A percentile compares a stretch with the other conserved stretches of the same genome.
phyloP scores from a whole-genome alignment of 768 basidiomycete species.

The Lyophyllum atratum region DNA sequence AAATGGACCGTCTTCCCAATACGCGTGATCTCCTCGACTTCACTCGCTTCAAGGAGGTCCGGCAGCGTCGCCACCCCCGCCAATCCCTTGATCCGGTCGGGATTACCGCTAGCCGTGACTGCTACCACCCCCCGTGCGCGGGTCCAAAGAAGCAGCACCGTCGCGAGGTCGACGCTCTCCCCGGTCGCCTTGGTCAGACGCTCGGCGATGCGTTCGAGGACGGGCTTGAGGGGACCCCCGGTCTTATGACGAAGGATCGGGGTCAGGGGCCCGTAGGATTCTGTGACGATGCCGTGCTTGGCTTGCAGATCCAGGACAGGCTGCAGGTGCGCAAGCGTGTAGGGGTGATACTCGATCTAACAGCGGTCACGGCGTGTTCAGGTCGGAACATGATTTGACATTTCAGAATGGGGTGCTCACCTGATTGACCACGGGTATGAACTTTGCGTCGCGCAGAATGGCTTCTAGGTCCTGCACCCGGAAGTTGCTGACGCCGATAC shows the following conservation, averaged over 20 bases:
- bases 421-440: constrained; percentile 58
- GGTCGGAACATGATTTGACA: not conserved
- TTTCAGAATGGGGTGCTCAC: constrained; percentile 25
- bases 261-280: constrained; percentile 38
- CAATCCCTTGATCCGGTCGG: constrained; percentile 29
- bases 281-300: constrained; percentile 38
- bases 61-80: constrained; percentile 29
- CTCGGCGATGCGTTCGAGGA: constrained; percentile 30
- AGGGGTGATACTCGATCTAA: constrained; percentile 40
- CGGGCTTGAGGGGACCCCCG: constrained; percentile 38
- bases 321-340: constrained; percentile 31
- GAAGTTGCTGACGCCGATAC: constrained; percentile 58
- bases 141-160: constrained; percentile 35
- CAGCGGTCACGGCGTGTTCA: not conserved
- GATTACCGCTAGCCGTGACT: constrained; percentile 34
- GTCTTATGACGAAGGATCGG: constrained; percentile 38
- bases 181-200: constrained; percentile 20
- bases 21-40: constrained; percentile 34
- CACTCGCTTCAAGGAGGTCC: constrained; percentile 28
- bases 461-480: constrained; percentile 44
- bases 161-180: constrained; percentile 21
- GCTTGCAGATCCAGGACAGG: constrained; percentile 35
- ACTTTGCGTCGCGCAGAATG: constrained; percentile 43
- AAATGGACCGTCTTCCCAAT: constrained; percentile 38
- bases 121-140: constrained; percentile 32